Conservation (phyloP, 2,329 filamentous ascomycete genomes). For the Xylariaceae sp. region DNA sequence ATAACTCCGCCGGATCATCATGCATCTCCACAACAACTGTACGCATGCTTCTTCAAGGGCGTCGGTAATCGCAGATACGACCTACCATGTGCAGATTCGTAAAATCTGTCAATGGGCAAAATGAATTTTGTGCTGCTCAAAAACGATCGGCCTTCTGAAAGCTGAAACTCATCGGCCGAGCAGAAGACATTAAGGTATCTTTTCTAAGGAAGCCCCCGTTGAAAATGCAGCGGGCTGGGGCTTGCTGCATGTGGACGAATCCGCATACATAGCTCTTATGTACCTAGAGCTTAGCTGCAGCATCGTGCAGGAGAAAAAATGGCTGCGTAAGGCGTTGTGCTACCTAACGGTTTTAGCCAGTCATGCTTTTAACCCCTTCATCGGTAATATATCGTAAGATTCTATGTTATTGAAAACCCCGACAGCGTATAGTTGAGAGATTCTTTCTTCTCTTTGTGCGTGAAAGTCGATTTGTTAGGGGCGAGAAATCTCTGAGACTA, state of each 20-base stretch:
- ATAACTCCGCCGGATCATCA: slow-evolving; percentile 15
- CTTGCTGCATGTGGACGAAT: slow-evolving; percentile 29
- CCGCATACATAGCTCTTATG: slow-evolving; percentile 23
- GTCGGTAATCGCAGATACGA: slow-evolving; percentile 18
- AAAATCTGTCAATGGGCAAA: no score
- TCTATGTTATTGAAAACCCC: slow-evolving; percentile 11
- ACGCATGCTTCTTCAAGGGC: background rate
- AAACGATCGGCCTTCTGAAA: slow-evolving; percentile 18
- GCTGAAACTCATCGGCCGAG: slow-evolving; percentile 14
- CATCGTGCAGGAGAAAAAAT: slow-evolving; percentile 24
- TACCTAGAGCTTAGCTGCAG: slow-evolving; percentile 28
- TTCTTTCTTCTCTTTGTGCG: no score
- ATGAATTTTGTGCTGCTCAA: no score
- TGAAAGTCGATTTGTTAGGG: no score
- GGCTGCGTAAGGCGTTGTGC: slow-evolving; percentile 22
- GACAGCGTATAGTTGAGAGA: no score
- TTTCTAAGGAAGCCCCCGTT: slow-evolving; percentile 11
- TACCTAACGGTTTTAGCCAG: slow-evolving; percentile 25
- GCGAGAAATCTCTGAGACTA: no score
- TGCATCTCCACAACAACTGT: slow-evolving; percentile 13
- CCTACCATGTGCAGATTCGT: slow-evolving; percentile 29
- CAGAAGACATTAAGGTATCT: background rate
- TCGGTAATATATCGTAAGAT: slow-evolving; percentile 19
- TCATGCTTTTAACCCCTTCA: slow-evolving; percentile 10
- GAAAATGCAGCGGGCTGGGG: slow-evolving; percentile 13